A percentile compares a stretch with the other conserved stretches of the same genome.
These are phyloP conservation scores for Gliomastix tumulicola DNA, from an alignment of 2,329 filamentous ascomycete genomes.

Conservation along the genomic window DNA sequence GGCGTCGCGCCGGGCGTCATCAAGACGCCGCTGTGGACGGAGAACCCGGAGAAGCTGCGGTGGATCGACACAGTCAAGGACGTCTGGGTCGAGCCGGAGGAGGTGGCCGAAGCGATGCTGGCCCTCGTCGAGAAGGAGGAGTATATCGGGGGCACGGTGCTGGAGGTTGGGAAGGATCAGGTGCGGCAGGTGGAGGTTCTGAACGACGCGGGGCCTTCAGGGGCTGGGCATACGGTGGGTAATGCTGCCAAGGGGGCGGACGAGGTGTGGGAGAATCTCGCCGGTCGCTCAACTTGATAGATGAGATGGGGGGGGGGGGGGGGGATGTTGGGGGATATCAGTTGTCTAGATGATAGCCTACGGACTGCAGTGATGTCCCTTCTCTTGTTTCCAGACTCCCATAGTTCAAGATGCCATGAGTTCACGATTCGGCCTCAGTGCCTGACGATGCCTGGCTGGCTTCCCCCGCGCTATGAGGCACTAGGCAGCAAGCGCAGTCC, in stretches of 20 bases:
- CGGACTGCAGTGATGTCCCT: too few species aligned
- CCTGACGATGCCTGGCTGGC: too few species aligned
- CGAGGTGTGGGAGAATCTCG: conserved; percentile 12
- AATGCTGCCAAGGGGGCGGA: neutral
- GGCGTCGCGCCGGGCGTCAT: conserved; percentile 27
- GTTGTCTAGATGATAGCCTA: too few species aligned
- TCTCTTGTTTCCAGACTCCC: too few species aligned
- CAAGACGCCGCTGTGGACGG: conserved; percentile 27
- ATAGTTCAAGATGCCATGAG: too few species aligned
- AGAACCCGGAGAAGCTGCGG: conserved; percentile 21
- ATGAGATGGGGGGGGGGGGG: too few species aligned
- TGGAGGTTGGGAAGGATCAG: conserved; percentile 6
- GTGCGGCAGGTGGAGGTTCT: conserved; percentile 4
- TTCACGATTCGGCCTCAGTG: too few species aligned
- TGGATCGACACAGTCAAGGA: conserved; percentile 15
- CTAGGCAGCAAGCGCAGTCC: too few species aligned
- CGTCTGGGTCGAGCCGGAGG: conserved; percentile 23
- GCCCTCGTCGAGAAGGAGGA: conserved; percentile 17
- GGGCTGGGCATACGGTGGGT: conserved; percentile 1
- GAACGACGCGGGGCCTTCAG: conserved; percentile 6
- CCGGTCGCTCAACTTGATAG: too few species aligned
- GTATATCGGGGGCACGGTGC: conserved; percentile 13
- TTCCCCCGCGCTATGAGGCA: too few species aligned
- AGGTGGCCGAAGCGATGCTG: conserved; percentile 27
- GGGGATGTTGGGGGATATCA: too few species aligned